A percentile compares a stretch with the other conserved stretches of the same genome.
These are phyloP conservation scores for Quercus wislizeni DNA, from an alignment of 306 rosid genomes.

Conservation along the genomic window DNA sequence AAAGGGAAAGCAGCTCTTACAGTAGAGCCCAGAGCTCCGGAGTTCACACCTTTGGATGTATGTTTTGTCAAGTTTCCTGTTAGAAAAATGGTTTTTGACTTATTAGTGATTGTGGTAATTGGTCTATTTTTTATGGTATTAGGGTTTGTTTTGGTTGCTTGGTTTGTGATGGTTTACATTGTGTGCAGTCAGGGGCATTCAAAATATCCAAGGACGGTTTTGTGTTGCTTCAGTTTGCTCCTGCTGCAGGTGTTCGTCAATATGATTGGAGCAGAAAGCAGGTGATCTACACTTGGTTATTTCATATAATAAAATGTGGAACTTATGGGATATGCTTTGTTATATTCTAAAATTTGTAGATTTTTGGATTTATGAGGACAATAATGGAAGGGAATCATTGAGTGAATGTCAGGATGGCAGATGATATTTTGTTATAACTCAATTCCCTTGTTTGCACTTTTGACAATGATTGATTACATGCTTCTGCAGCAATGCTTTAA, in stretches of 20 bases:
- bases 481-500: not conserved
- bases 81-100: not conserved
- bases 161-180: slow-evolving; percentile 24
- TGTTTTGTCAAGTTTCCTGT: slow-evolving; percentile 23
- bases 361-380: not conserved
- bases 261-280: slow-evolving; percentile 94
- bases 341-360: not conserved
- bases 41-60: slow-evolving; percentile 71
- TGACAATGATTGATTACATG: not conserved
- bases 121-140: not conserved
- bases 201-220: slow-evolving; percentile 84
- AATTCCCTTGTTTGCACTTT: not conserved
- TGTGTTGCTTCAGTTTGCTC: slow-evolving; percentile 92
- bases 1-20: slow-evolving; percentile 96
- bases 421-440: not conserved
- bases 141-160: slow-evolving; percentile 1
- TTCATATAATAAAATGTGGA: not conserved
- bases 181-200: slow-evolving; percentile 78
- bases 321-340: not conserved
- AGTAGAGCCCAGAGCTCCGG: slow-evolving; percentile 79
- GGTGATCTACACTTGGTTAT: slow-evolving; percentile 36
- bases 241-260: slow-evolving; percentile 63
- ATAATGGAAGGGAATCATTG: not conserved
- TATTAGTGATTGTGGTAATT: not conserved
- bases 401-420: not conserved